These are phyloP conservation scores for Podosphaera aphanis DNA, from an alignment of 2,329 filamentous ascomycete genomes.

Conservation along the genomic window DNA sequence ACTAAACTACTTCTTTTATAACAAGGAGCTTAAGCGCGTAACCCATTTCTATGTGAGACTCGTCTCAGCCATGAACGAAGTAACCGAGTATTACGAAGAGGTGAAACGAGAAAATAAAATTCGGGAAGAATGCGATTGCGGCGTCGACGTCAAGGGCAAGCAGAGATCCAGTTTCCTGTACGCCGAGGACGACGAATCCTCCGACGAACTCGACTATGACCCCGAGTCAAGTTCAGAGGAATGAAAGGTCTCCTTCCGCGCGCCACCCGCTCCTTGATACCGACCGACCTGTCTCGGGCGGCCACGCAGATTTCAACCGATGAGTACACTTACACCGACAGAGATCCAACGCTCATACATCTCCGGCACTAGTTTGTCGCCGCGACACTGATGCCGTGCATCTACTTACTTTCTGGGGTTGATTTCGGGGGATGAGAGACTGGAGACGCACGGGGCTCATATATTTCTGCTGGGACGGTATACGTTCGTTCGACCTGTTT, in stretches of 20 bases:
- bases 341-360: too few species aligned
- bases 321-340: too few species aligned
- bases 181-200: background rate
- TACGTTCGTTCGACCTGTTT: too few species aligned
- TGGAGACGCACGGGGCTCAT: too few species aligned
- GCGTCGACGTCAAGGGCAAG: background rate
- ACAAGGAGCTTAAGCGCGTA: slow-evolving; percentile 73
- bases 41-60: slow-evolving; percentile 83
- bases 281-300: too few species aligned
- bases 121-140: slow-evolving; percentile 18
- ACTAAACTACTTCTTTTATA: slow-evolving; percentile 94
- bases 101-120: slow-evolving; percentile 11
- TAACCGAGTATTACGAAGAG: slow-evolving; percentile 23
- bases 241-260: background rate
- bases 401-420: too few species aligned
- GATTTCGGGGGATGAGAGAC: too few species aligned
- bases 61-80: slow-evolving; percentile 52
- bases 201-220: background rate
- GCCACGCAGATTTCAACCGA: too few species aligned
- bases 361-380: too few species aligned
- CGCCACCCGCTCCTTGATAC: too few species aligned
- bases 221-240: background rate
- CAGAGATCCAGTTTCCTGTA: background rate
- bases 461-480: too few species aligned
- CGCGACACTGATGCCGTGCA: too few species aligned